Base-by-base conservation (phyloP, 805 yeast species). In the Saturnispora dispora region DNA sequence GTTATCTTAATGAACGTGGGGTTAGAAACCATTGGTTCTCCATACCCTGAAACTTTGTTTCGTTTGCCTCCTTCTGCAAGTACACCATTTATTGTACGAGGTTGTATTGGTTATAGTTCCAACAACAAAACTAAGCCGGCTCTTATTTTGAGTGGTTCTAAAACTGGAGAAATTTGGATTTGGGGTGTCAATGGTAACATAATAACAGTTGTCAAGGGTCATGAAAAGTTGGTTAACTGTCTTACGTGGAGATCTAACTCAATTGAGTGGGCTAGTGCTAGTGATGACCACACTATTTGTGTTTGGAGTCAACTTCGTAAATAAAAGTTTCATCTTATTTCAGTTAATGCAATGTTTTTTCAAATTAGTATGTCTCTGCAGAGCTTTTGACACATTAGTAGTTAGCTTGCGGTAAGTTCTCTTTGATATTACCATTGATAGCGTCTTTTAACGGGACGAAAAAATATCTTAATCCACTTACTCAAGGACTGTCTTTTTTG, bases 231-330 rank as follows among this genome's bases (percentile, higher is more conserved):
- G 15, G 57, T 55, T 3, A 55, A 52, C 30, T 55, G 55, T 32
- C 47, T 53, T 13, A 33, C 46, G 7, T 55, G 57, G 57, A 37
- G 53, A 18, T 51, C 52, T 11, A 53, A 52, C 1, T 50, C 48
- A 27, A 23, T 54, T 6, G 55, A 54, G 46, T 54, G 57, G 57
- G 57, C 57, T 7, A 54, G 57, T 45, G 57, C 53, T 9, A 44
- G 50, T 23, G 57, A 54, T 30, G 57, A 54, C 35, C 53, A 52
- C 10, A 50, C 45, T 7, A 54, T 54, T 10, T 52, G 55, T 41
- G 30, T 54, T 15, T 54, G 55, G 55, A 52, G 54, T 17, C 23
- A 20, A 17, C 17, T 6, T 10, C 4, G 13, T 17, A 3, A 20
- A 18, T 17, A 37, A 11, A 30, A 10, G 11, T 8, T 9, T 18